Percentiles rank a stretch among this genome's conserved stretches.
These are phyloP conservation scores for Arabis alpina DNA, from an alignment of 345 rosid species.

Conservation along the genomic window DNA sequence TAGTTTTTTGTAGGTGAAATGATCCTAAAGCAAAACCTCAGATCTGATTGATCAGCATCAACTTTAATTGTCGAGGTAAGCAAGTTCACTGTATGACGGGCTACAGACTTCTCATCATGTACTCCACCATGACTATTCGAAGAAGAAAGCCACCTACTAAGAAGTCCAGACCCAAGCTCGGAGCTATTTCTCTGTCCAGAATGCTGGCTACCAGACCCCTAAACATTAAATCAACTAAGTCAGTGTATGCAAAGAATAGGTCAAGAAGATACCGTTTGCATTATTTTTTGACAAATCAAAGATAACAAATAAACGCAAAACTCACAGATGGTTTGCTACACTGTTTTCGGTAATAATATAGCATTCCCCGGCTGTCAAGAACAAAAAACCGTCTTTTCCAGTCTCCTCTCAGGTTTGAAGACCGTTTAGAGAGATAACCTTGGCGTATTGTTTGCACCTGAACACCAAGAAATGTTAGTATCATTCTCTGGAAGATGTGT, in stretches of 20 bases:
- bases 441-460: conserved; percentile 99
- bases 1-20: conserved; percentile 97
- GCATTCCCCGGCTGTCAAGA: conserved; percentile 98
- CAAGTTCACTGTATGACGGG: conserved; percentile 98
- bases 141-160: conserved; percentile 97
- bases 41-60: conserved; percentile 96
- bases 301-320: conserved; percentile 30
- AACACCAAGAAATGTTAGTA: conserved; percentile 16
- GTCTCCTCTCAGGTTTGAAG: conserved; percentile 96
- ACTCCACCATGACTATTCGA: conserved; percentile 93
- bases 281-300: conserved; percentile 2
- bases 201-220: conserved; percentile 81
- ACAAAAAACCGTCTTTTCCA: conserved; percentile 99
- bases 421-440: conserved; percentile 97
- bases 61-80: conserved; percentile 98
- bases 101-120: conserved; percentile 98
- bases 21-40: conserved; percentile 97
- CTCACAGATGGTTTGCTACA: conserved; percentile 89
- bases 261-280: conserved; percentile 8
- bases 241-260: conserved; percentile 9
- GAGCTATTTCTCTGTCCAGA: conserved; percentile 93
- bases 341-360: conserved; percentile 95
- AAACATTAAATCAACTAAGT: conserved; percentile 20
- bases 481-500: conserved; percentile 15
- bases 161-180: conserved; percentile 93